Base-by-base conservation (phyloP, 306 rosid species). In the cucumber (Cucumis sativus) region DNA sequence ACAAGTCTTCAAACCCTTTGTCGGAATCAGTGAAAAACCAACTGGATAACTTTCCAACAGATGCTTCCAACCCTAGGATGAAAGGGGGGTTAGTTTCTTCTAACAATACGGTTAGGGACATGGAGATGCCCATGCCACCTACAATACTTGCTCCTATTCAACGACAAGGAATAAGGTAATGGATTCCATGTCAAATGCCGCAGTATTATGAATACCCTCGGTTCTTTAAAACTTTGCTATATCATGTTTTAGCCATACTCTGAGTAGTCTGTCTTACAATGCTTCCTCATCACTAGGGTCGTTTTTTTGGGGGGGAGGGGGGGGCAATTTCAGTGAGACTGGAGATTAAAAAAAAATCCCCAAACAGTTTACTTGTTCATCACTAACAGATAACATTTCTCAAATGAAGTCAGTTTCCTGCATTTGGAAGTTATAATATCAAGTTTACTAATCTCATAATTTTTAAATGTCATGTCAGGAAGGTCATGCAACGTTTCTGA, bases 41-140 rank as follows among this genome's bases (percentile, higher is more conserved):
- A 33, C 74, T 83, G 59, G 83, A 88, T 87, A 77, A 83, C 80
- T 65, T 83, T 79, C 55, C 91, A 54, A 79, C 69, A 64, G 93
- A 88, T 81, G 81, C 69, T 74, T 86, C 90, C 59, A 77, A 82
- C 80, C 74, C 47, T 78, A 75, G 84, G 76, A 86, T 82, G 79
- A 85, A 84, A 83, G 81, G 79, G 1, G 80, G 87, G 66, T 74
- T 84, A 78, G 85, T 81, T 79, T 83, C 91, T 82, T 78, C 85
- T 51, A 77, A 86, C 79, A 82, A 87, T 77, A 82, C 83, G 54
- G 67, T 84, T 74, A 84, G 72, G 78, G 98, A 94, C 83, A 64
- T 83, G 39, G 97, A 91, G 89, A 90, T 94, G 91, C 97, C 97
- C 64, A 84, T 94, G 78, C 98, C 97, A 74, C 98, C 98, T 83